Evolutionary conservation across 2,329 filamentous ascomycete species (phyloP).

Genomic region (Dothistroma septosporum): DNA sequence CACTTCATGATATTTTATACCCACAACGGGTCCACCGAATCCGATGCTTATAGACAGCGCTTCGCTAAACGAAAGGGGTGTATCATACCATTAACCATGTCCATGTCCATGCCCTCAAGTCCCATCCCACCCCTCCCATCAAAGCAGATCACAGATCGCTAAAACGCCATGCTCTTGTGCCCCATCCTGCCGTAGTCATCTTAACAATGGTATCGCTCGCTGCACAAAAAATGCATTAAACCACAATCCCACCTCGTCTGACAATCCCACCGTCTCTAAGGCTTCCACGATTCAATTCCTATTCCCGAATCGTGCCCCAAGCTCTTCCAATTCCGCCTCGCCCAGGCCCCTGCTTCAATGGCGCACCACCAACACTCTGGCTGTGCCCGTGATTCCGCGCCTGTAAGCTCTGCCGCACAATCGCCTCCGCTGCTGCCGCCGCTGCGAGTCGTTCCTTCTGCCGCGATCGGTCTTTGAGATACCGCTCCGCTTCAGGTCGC

Average conservation of each 20-base stretch:
- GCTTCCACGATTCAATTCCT: constrained; percentile 1
- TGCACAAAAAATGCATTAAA: background rate
- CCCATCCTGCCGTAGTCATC: background rate
- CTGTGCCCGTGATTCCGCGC: constrained; percentile 33
- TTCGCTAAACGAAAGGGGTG: background rate
- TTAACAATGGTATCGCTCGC: background rate
- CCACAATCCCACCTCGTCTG: background rate
- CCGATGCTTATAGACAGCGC: background rate
- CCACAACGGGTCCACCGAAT: background rate
- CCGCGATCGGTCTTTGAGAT: constrained; percentile 83
- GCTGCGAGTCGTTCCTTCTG: constrained; percentile 93
- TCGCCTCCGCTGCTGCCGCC: constrained; percentile 84
- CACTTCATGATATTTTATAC: background rate
- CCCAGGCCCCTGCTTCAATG: constrained; percentile 7
- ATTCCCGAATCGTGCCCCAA: constrained; percentile 24
- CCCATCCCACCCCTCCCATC: background rate
- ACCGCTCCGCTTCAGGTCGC: constrained; percentile 82
- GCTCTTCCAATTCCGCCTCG: constrained; percentile 14
- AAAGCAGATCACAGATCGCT: background rate
- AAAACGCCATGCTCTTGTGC: background rate
- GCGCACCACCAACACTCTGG: constrained; percentile 16
- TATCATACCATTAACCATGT: background rate
- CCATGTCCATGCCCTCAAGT: background rate
- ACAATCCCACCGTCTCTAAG: background rate
- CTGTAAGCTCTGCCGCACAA: constrained; percentile 85